phyloP scores from a whole-genome alignment of 345 rosid species.

The Lenwebbia sp. region DNA sequence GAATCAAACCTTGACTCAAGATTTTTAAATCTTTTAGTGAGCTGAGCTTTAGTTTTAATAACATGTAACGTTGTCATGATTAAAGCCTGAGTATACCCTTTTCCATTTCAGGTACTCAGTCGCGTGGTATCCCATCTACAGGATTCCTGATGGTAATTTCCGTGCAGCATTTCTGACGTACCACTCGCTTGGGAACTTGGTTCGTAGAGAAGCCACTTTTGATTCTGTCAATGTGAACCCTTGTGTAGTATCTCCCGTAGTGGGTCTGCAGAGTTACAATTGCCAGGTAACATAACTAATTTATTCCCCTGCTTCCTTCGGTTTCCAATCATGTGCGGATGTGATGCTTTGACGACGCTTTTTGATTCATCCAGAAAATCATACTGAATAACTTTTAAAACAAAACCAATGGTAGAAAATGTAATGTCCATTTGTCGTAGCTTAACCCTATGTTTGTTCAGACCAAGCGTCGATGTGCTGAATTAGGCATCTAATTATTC shows the following conservation, averaged over 20 bases:
- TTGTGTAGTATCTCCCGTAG: conserved; percentile 29
- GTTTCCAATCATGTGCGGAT: background rate
- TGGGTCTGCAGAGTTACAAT: conserved; percentile 53
- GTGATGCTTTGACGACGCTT: background rate
- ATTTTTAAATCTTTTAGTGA: background rate
- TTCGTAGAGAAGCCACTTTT: conserved; percentile 10
- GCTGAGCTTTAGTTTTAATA: background rate
- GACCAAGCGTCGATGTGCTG: background rate
- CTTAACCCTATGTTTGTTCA: background rate
- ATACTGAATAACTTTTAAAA: background rate
- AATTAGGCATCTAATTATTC: background rate
- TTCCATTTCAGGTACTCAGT: conserved; percentile 43
- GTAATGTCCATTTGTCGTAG: background rate
- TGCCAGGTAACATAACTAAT: conserved; percentile 30
- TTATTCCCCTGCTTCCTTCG: background rate
- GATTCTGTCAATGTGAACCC: conserved; percentile 7
- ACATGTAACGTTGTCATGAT: background rate
- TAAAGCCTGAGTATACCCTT: background rate
- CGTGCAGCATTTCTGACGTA: conserved; percentile 55
- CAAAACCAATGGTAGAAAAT: background rate
- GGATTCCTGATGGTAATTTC: conserved; percentile 51
- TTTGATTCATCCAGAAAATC: background rate
- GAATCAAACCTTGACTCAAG: background rate
- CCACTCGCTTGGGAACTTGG: conserved; percentile 43
- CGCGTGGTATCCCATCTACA: conserved; percentile 60